Conservation (phyloP, 2,329 filamentous ascomycete genomes). For the Exserohilum rostratum region DNA sequence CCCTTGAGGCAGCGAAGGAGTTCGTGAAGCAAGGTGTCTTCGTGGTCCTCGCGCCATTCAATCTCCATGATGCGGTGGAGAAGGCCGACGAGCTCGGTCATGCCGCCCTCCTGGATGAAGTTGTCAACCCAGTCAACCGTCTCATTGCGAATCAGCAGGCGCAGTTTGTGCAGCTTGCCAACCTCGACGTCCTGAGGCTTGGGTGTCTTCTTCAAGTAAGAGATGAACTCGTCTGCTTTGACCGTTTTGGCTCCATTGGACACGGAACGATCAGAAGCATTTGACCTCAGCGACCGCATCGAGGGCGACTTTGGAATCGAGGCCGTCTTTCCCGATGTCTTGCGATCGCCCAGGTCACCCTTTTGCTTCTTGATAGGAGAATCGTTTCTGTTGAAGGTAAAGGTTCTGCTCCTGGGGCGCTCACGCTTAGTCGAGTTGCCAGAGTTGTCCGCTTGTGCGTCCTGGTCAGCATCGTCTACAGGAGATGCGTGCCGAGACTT, state of each 20-base stretch:
- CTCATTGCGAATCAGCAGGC: constrained; percentile 88
- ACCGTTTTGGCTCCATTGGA: constrained; percentile 76
- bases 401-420: constrained; percentile 72
- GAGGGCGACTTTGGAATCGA: constrained; percentile 70
- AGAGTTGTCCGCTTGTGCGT: constrained; percentile 17
- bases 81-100: constrained; percentile 86
- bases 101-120: constrained; percentile 87
- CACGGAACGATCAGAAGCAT: constrained; percentile 63
- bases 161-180: constrained; percentile 92
- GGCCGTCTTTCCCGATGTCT: constrained; percentile 70
- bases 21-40: constrained; percentile 91
- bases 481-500: constrained; percentile 40
- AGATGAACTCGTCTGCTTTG: constrained; percentile 81
- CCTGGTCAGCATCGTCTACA: constrained; percentile 24
- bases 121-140: constrained; percentile 94
- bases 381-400: constrained; percentile 76
- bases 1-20: constrained; percentile 92
- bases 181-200: constrained; percentile 87
- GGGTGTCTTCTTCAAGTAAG: constrained; percentile 79
- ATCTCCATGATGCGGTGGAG: constrained; percentile 92
- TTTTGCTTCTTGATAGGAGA: constrained; percentile 79
- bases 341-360: constrained; percentile 58
- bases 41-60: constrained; percentile 98
- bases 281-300: constrained; percentile 60
- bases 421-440: constrained; percentile 51